phyloP scores from a whole-genome alignment of 176 grass and related monocot genomes.

The Coix lacrymajobi region DNA sequence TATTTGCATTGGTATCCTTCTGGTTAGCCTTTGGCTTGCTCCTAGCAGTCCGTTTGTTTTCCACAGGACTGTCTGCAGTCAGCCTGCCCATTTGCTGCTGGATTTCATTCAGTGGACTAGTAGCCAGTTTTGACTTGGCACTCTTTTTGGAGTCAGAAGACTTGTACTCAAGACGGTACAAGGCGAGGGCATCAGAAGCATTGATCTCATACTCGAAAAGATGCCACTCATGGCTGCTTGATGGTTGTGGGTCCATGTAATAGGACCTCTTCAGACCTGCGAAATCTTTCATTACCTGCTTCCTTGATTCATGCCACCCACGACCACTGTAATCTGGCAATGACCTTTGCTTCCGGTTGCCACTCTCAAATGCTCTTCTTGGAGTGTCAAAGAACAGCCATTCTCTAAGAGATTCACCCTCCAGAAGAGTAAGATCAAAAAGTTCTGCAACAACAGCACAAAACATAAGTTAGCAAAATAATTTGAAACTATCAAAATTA shows the following conservation, averaged over 20 bases:
- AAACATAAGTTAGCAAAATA: constrained; percentile 16
- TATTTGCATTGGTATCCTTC: constrained; percentile 42
- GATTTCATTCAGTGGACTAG: constrained; percentile 46
- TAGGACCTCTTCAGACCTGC: constrained; percentile 81
- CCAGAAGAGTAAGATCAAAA: constrained; percentile 77
- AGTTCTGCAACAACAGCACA: constrained; percentile 57
- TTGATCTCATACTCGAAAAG: constrained; percentile 91
- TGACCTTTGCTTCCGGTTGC: constrained; percentile 82
- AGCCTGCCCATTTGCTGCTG: constrained; percentile 70
- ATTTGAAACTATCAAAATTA: background rate
- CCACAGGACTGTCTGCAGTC: constrained; percentile 59
- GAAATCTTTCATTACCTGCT: constrained; percentile 85
- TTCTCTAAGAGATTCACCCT: constrained; percentile 91
- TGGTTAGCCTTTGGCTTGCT: constrained; percentile 46
- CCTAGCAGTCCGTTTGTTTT: constrained; percentile 56
- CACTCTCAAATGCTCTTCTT: constrained; percentile 91
- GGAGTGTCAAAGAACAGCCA: constrained; percentile 97
- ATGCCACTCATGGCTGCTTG: constrained; percentile 74
- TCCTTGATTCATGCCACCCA: constrained; percentile 97
- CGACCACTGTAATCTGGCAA: constrained; percentile 87
- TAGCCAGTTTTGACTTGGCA: constrained; percentile 54
- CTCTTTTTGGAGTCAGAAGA: constrained; percentile 61
- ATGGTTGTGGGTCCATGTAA: constrained; percentile 95
- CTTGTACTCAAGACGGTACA: constrained; percentile 86
- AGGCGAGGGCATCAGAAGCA: constrained; percentile 60